These are phyloP conservation scores for Nothopassalora personata DNA, from an alignment of 2,329 filamentous ascomycete species.

Conservation along the genomic window DNA sequence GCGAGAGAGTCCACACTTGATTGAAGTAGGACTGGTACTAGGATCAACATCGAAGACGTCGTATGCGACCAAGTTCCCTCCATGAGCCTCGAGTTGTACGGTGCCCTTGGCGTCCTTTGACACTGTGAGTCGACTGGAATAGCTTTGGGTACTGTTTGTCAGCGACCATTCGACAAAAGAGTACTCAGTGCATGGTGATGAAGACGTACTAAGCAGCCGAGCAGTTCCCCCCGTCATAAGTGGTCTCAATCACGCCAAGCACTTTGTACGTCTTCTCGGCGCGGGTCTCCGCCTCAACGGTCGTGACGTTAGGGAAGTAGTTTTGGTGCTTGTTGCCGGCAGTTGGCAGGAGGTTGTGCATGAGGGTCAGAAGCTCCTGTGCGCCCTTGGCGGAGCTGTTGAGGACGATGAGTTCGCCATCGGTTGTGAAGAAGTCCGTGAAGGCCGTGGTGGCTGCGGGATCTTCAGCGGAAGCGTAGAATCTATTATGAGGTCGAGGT, in stretches of 20 bases:
- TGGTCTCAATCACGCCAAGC: constrained; percentile 8
- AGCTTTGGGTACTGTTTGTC: constrained; percentile 2
- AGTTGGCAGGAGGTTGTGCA: constrained; percentile 8
- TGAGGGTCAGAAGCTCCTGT: constrained; percentile 9
- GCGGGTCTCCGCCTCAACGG: constrained; percentile 5
- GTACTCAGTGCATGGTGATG: background rate
- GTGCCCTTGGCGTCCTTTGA: constrained; percentile 3
- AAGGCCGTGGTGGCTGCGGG: constrained; percentile 9
- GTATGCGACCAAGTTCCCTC: constrained; percentile 7
- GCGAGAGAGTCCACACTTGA: constrained; percentile 5
- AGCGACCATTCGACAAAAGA: background rate
- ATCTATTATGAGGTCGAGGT: too few relatives aligned
- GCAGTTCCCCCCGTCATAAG: constrained; percentile 14
- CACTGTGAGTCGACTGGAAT: constrained; percentile 9
- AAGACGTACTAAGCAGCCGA: constrained; percentile 13
- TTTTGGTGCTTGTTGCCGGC: constrained; percentile 15
- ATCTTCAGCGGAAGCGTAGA: constrained; percentile 10
- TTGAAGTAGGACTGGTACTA: constrained; percentile 6
- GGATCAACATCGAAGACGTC: constrained; percentile 11
- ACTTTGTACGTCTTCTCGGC: constrained; percentile 11
- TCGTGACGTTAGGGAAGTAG: constrained; percentile 10
- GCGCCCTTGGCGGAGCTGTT: constrained; percentile 5
- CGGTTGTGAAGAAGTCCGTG: constrained; percentile 14
- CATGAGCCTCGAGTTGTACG: constrained; percentile 1
- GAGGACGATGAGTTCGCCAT: constrained; percentile 12